These are phyloP conservation scores for Ophiostoma piceae DNA, from an alignment of 2,329 filamentous ascomycete genomes.

Conservation along the genomic window DNA sequence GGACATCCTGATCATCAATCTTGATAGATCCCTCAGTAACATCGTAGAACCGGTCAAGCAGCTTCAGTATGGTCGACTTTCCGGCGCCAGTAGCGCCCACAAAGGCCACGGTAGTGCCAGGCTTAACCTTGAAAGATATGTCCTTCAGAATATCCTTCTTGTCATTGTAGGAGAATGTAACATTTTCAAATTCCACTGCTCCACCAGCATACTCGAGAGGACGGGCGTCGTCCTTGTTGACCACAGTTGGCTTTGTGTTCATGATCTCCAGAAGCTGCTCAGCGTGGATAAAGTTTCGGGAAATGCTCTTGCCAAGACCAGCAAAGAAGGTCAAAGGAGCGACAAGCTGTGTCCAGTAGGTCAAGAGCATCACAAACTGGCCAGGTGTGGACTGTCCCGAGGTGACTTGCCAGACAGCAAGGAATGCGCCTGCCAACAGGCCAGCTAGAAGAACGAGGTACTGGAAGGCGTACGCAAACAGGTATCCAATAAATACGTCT, in stretches of 20 bases:
- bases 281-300: conserved; percentile 53
- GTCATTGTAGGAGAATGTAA: conserved; percentile 56
- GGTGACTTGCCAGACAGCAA: conserved; percentile 61
- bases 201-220: conserved; percentile 49
- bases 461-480: conserved; percentile 51
- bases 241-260: conserved; percentile 51
- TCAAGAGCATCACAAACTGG: conserved; percentile 64
- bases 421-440: conserved; percentile 57
- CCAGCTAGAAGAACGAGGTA: conserved; percentile 63
- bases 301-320: conserved; percentile 50
- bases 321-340: conserved; percentile 66
- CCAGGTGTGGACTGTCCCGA: conserved; percentile 56
- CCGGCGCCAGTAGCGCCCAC: conserved; percentile 57
- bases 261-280: conserved; percentile 55
- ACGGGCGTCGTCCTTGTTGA: conserved; percentile 47
- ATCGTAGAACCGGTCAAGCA: conserved; percentile 57
- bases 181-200: conserved; percentile 50
- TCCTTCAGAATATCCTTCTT: conserved; percentile 54
- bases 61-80: conserved; percentile 54
- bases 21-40: conserved; percentile 48
- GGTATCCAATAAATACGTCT: conserved; percentile 42
- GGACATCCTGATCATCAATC: conserved; percentile 54
- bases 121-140: conserved; percentile 46
- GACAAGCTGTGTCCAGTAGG: conserved; percentile 69
- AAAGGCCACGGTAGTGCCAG: conserved; percentile 54